These are phyloP conservation scores for Epichloe aotearoae DNA, from an alignment of 2,329 filamentous ascomycete species.

Conservation along the genomic window DNA sequence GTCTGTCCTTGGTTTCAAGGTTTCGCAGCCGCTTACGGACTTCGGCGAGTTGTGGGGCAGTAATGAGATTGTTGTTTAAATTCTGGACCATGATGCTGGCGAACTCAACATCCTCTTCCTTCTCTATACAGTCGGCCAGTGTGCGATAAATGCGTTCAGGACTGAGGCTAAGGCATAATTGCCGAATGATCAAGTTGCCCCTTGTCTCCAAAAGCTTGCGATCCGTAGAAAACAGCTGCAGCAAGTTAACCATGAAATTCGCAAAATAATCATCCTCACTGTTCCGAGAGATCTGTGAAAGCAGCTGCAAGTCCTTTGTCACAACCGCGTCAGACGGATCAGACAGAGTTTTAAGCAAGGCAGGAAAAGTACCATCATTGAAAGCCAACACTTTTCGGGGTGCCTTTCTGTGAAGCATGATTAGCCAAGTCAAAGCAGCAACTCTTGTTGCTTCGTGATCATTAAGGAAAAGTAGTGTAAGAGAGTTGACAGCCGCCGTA, in stretches of 20 bases:
- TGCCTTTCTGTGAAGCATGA: slow-evolving; percentile 94
- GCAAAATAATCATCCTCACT: slow-evolving; percentile 96
- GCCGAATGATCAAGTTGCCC: slow-evolving; percentile 95
- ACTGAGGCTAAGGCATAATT: slow-evolving; percentile 84
- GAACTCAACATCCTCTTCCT: slow-evolving; percentile 96
- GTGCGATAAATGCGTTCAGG: slow-evolving; percentile 93
- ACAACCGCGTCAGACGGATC: slow-evolving; percentile 94
- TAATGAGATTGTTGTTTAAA: slow-evolving; percentile 97
- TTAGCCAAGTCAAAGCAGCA: slow-evolving; percentile 86
- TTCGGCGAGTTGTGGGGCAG: slow-evolving; percentile 84
- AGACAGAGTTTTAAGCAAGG: slow-evolving; percentile 86
- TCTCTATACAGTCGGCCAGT: slow-evolving; percentile 90
- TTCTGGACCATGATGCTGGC: slow-evolving; percentile 99
- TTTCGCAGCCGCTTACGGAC: slow-evolving; percentile 82
- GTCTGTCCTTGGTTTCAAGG: slow-evolving; percentile 84
- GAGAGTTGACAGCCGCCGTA: slow-evolving; percentile 80
- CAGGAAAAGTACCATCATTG: slow-evolving; percentile 94
- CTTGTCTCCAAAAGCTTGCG: slow-evolving; percentile 73
- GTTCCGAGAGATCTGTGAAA: slow-evolving; percentile 92
- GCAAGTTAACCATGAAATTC: slow-evolving; percentile 93
- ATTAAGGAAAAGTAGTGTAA: slow-evolving; percentile 88
- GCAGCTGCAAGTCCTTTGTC: slow-evolving; percentile 79
- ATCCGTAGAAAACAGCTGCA: slow-evolving; percentile 93
- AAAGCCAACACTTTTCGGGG: slow-evolving; percentile 87
- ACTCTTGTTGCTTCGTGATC: slow-evolving; percentile 94